These are phyloP conservation scores for Sphagnurus paluster DNA, from an alignment of 1,284 basidiomycete species.

Conservation along the genomic window DNA sequence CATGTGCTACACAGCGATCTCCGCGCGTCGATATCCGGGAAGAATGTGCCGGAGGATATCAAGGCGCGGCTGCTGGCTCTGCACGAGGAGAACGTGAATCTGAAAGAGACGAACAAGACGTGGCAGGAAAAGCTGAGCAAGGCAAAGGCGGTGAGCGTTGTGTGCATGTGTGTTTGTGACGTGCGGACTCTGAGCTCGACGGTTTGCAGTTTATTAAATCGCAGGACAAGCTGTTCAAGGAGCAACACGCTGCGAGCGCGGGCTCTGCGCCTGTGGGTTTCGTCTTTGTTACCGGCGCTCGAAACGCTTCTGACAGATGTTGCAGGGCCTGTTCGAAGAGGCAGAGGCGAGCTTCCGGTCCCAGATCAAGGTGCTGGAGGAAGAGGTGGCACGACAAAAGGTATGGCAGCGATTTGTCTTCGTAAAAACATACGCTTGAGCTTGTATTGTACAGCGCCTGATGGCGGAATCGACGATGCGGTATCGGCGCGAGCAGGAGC, in stretches of 20 bases:
- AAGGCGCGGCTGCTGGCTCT: conserved; percentile 74
- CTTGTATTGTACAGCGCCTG: conserved; percentile 45
- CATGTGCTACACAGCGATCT: conserved; percentile 54
- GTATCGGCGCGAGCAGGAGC: conserved; percentile 75
- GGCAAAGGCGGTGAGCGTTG: conserved; percentile 63
- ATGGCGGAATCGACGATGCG: conserved; percentile 56
- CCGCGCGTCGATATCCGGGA: conserved; percentile 69
- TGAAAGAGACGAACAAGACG: conserved; percentile 74
- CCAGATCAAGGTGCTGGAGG: conserved; percentile 71
- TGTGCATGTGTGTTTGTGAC: neutral
- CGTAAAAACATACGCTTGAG: conserved; percentile 1
- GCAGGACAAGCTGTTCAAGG: conserved; percentile 87
- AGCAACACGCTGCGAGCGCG: conserved; percentile 61
- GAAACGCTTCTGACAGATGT: neutral
- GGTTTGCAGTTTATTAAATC: conserved; percentile 81
- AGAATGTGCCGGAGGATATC: conserved; percentile 78
- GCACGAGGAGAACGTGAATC: conserved; percentile 73
- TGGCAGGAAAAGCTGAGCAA: conserved; percentile 80
- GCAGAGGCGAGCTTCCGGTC: conserved; percentile 67
- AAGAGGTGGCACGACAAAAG: conserved; percentile 65
- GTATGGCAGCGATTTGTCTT: conserved; percentile 31
- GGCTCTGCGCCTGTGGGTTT: conserved; percentile 31
- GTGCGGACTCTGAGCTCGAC: conserved; percentile 7
- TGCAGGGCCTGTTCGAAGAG: conserved; percentile 67
- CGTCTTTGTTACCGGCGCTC: neutral